Evolutionary conservation across 768 basidiomycete species (phyloP), one percentile per base, ranked within the genome.

Genomic region (Ramaria sp.): DNA sequence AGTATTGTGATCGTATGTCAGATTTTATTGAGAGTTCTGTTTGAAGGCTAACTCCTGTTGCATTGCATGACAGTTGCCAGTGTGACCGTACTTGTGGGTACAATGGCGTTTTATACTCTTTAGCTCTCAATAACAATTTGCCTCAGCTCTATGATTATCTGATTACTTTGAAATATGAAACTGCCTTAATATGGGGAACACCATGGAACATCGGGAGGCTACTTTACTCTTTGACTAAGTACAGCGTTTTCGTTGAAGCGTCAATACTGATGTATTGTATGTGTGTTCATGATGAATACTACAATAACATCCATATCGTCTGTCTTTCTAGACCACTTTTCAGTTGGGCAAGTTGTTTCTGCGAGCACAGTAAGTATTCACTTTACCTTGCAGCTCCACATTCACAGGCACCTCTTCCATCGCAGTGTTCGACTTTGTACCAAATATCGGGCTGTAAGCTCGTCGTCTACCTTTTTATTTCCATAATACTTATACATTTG

Each of bases 211-310:
- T 61, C 1, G 60, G 63, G 12, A 67, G 64, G 42, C 50, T 52
- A 44, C 53, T 67, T 28, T 69, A 62, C 52, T 52, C 67, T 28
- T 55, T 62, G n/a, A 56, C 61, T 47, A 63, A 64, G 32, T 69
- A 69, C 39, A 53, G 60, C 13, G 58, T 61, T 3, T 63, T 65
- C 34, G 22, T 64, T 22, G 64, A 67, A 42, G 32, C 49, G n/a
- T 18, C 24, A 16, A 24, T 59, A 38, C 41, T 48, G 43, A 24
- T 44, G 18, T 41, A 30, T 18, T 47, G 58, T 57, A 8, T 20
- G 58, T 59, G 38, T 5, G 16, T n/a, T 30, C 16, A 9, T n/a
- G n/a, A 15, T 24, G 18, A 39, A 15, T 18, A 45, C 16, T 22
- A 15, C 4, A 24, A 18, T 45, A 3, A 45, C 13, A 3, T 22